These are phyloP conservation scores for Trichosporon sp. DNA, from an alignment of 1,284 basidiomycete species.

Conservation along the genomic window DNA sequence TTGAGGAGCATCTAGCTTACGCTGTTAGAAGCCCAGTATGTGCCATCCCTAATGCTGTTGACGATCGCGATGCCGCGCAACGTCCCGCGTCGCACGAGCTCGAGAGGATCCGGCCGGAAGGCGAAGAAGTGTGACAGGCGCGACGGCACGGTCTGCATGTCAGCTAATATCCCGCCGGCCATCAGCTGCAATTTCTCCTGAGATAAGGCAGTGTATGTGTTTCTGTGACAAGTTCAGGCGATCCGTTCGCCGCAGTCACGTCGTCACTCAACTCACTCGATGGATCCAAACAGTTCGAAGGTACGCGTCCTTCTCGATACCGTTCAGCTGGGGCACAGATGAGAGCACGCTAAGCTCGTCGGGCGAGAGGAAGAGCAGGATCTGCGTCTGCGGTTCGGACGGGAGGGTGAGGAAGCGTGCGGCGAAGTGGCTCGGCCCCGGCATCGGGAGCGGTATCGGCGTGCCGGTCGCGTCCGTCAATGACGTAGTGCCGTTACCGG, in stretches of 20 bases:
- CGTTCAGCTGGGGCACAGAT: slow-evolving; percentile 31
- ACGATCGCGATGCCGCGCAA: slow-evolving; percentile 37
- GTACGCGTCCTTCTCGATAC: slow-evolving; percentile 35
- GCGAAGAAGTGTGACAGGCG: slow-evolving; percentile 23
- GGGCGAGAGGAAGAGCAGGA: slow-evolving; percentile 37
- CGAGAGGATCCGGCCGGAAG: slow-evolving; percentile 32
- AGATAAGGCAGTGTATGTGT: too few relatives aligned
- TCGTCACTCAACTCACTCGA: slow-evolving; percentile 26
- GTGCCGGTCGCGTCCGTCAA: not conserved
- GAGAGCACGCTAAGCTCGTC: slow-evolving; percentile 39
- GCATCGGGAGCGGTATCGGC: not conserved
- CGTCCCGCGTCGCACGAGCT: slow-evolving; percentile 38
- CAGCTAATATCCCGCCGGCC: not conserved
- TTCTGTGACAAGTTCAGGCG: not conserved
- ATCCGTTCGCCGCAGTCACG: not conserved
- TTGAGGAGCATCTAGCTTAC: slow-evolving; percentile 22
- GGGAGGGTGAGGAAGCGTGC: slow-evolving; percentile 32
- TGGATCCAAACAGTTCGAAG: slow-evolving; percentile 34
- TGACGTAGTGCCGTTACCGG: slow-evolving; percentile 4
- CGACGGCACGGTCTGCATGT: slow-evolving; percentile 33
- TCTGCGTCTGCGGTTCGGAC: slow-evolving; percentile 35
- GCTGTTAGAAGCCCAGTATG: slow-evolving; percentile 35
- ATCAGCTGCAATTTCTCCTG: too few relatives aligned
- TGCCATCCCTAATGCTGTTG: slow-evolving; percentile 27
- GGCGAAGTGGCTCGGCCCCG: slow-evolving; percentile 23